Conservation (phyloP, 495 filamentous ascomycete species). For the Tuber melanosporum region DNA sequence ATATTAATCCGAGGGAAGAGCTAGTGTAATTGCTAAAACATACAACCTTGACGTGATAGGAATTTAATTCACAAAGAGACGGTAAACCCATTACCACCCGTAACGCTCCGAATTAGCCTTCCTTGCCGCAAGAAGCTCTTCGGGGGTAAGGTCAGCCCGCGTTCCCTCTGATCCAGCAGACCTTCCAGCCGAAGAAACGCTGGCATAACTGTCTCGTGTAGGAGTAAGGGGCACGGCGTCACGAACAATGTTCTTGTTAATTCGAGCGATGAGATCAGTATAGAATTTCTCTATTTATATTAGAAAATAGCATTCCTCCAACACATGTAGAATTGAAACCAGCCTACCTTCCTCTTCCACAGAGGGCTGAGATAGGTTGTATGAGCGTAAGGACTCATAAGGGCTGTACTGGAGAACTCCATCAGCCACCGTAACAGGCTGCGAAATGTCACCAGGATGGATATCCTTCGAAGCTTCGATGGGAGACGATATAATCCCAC, state of each 20-base stretch:
- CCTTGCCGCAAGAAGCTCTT: neutral
- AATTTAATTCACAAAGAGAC: neutral
- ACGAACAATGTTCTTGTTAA: neutral
- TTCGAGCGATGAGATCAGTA: neutral
- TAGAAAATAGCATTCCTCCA: neutral
- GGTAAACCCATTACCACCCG: neutral
- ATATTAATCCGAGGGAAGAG: neutral
- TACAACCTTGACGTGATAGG: neutral
- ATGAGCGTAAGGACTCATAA: neutral
- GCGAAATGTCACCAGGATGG: neutral
- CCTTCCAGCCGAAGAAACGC: neutral
- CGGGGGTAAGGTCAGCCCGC: neutral
- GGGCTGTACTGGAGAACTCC: neutral
- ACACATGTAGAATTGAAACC: no score
- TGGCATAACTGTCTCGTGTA: neutral
- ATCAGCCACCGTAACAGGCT: neutral
- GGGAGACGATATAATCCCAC: neutral
- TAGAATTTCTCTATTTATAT: neutral
- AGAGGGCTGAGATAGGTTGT: neutral
- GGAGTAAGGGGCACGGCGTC: neutral
- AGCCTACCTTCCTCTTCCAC: neutral
- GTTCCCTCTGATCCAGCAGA: neutral
- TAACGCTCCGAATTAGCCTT: neutral
- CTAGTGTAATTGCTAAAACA: neutral
- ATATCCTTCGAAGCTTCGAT: neutral